phyloP scores from a whole-genome alignment of 441 rosid genomes.

The Arabidopsis lyrata region DNA sequence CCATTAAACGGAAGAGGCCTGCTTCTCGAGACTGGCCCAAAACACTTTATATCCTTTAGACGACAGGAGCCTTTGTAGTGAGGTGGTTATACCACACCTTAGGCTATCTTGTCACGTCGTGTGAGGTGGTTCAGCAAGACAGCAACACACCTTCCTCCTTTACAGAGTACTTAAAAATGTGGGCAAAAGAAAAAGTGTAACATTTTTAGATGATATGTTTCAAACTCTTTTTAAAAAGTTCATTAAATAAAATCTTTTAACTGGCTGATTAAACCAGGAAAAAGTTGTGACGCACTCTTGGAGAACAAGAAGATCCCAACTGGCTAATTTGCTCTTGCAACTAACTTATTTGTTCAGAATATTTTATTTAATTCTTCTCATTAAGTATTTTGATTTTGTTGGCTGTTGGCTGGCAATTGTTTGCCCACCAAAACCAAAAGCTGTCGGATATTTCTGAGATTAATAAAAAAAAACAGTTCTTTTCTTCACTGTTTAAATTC shows the following conservation, averaged over 20 bases:
- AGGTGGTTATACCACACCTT: no score
- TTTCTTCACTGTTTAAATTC: constrained; percentile 13
- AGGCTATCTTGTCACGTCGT: no score
- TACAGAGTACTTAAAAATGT: no score
- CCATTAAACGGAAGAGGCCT: neutral
- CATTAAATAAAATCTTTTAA: neutral
- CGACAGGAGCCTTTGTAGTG: no score
- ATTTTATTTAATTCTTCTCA: neutral
- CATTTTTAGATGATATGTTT: neutral
- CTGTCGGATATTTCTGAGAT: constrained; percentile 7
- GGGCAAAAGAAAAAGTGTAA: no score
- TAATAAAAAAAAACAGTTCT: neutral
- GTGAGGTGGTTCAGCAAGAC: no score
- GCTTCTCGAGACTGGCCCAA: neutral
- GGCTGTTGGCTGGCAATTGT: constrained; percentile 34
- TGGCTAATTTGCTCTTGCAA: constrained; percentile 35
- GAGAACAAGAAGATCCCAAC: constrained; percentile 25
- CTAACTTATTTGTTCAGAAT: constrained; percentile 38
- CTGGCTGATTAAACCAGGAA: neutral
- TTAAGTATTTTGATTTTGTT: constrained; percentile 17
- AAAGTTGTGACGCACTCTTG: neutral
- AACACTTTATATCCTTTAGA: no score
- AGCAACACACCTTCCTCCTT: no score
- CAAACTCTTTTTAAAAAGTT: neutral
- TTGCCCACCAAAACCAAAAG: constrained; percentile 21